These are phyloP conservation scores for Trypanosoma vivax DNA, from an alignment of 208 protist species.

Conservation along the genomic window DNA sequence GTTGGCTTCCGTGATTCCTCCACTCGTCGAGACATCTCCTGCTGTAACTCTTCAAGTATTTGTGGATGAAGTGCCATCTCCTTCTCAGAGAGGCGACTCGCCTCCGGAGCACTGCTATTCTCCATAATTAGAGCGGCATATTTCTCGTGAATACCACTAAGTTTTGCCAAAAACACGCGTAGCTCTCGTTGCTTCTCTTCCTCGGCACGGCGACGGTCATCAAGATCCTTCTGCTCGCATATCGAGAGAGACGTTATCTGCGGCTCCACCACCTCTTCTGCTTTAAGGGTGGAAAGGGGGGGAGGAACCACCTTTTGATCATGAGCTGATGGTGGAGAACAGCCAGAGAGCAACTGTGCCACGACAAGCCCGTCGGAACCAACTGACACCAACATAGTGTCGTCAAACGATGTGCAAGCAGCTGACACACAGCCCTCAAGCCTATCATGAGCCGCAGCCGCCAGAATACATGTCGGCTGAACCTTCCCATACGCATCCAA, in stretches of 20 bases:
- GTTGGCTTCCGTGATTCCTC: constrained; percentile 63
- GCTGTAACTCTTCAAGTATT: constrained; percentile 53
- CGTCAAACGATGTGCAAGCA: constrained; percentile 78
- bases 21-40: constrained; percentile 66
- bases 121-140: constrained; percentile 58
- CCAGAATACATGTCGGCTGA: constrained; percentile 17
- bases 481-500: constrained; percentile 11
- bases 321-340: constrained; percentile 10
- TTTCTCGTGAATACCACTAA: constrained; percentile 49
- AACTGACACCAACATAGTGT: constrained; percentile 74
- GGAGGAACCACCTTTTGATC: neutral
- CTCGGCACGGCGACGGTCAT: constrained; percentile 62
- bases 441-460: constrained; percentile 74
- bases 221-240: constrained; percentile 91
- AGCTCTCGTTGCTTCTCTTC: constrained; percentile 74
- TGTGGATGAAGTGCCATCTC: constrained; percentile 88
- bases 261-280: constrained; percentile 14
- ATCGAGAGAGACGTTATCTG: constrained; percentile 48
- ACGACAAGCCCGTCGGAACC: constrained; percentile 90
- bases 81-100: constrained; percentile 32
- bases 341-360: constrained; percentile 47
- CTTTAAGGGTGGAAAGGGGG: neutral
- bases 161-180: constrained; percentile 46
- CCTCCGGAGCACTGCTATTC: constrained; percentile 58
- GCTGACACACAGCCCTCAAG: constrained; percentile 47